Conservation (phyloP, 2,329 filamentous ascomycete species). For the Aureobasidium vineae region DNA sequence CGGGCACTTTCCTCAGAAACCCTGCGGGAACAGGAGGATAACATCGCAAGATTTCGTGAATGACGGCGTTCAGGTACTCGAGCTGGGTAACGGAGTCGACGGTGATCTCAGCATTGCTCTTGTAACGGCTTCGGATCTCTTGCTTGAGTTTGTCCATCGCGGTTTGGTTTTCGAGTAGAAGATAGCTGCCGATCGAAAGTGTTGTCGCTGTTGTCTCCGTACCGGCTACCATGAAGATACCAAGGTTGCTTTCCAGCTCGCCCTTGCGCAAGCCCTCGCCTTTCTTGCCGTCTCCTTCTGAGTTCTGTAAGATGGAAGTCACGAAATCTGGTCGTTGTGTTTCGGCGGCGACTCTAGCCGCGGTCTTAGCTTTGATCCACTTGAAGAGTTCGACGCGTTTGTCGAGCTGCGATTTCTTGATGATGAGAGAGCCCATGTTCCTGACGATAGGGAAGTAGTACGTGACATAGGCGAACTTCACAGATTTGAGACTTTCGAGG, state of each 20-base stretch:
- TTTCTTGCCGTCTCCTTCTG: conserved; percentile 32
- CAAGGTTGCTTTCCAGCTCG: conserved; percentile 5
- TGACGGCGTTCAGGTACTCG: conserved; percentile 47
- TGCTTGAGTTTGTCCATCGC: conserved; percentile 41
- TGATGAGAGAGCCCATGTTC: conserved; percentile 27
- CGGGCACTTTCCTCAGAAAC: conserved; percentile 35
- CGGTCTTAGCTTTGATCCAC: conserved; percentile 33
- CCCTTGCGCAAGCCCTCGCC: neutral
- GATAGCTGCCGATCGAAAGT: conserved; percentile 43
- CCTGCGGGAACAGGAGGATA: conserved; percentile 48
- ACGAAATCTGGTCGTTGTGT: conserved; percentile 34
- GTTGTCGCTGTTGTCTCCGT: conserved; percentile 54
- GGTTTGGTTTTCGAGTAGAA: conserved; percentile 43
- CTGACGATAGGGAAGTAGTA: conserved; percentile 33
- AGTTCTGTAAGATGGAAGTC: conserved; percentile 29
- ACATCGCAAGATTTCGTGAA: conserved; percentile 49
- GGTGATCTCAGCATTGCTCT: conserved; percentile 34
- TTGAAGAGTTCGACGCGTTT: conserved; percentile 32
- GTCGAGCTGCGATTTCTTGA: conserved; percentile 30
- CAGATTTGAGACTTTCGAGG: conserved; percentile 33
- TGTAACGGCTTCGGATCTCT: conserved; percentile 47
- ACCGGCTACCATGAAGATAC: conserved; percentile 39
- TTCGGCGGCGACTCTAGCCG: conserved; percentile 35
- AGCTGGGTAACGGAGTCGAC: conserved; percentile 31
- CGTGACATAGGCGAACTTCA: conserved; percentile 34